A percentile compares a stretch with the other conserved stretches of the same genome.
phyloP scores from a whole-genome alignment of 2,329 filamentous ascomycete species.

The Colletotrichum higginsianum region DNA sequence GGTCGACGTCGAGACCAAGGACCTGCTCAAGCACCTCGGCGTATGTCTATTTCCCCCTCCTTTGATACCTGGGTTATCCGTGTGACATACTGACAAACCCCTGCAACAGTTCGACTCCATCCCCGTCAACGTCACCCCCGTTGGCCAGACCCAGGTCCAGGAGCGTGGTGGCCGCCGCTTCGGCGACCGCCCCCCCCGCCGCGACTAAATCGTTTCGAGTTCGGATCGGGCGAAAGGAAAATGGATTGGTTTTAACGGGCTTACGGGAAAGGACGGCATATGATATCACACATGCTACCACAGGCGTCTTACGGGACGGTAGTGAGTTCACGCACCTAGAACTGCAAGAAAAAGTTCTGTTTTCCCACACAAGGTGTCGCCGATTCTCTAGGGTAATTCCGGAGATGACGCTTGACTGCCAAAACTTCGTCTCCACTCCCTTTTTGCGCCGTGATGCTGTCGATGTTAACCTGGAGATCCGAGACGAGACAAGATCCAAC shows the following conservation, averaged over 20 bases:
- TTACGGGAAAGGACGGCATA: constrained; percentile 57
- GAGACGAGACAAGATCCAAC: too few relatives aligned
- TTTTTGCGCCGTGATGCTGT: constrained; percentile 46
- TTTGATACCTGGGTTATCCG: neutral
- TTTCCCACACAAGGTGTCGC: constrained; percentile 87
- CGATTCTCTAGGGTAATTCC: constrained; percentile 73
- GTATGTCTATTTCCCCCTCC: constrained; percentile 73
- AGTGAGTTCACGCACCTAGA: constrained; percentile 70
- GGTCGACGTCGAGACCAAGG: constrained; percentile 98
- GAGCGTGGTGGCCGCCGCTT: constrained; percentile 83
- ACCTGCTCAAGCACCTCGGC: constrained; percentile 97
- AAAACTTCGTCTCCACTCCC: constrained; percentile 61
- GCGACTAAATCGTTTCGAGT: constrained; percentile 56
- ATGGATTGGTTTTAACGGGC: constrained; percentile 48
- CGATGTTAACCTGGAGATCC: constrained; percentile 24
- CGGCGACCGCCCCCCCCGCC: constrained; percentile 72
- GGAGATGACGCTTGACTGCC: constrained; percentile 95
- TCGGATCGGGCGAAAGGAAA: constrained; percentile 27
- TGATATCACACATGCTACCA: constrained; percentile 53
- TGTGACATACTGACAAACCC: constrained; percentile 48
- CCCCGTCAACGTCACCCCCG: constrained; percentile 94
- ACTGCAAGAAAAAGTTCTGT: constrained; percentile 71
- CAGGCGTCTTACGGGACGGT: constrained; percentile 70
- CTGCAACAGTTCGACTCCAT: constrained; percentile 89
- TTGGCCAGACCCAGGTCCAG: constrained; percentile 87